phyloP scores from a whole-genome alignment of 305 asterid species.

The Fraxinus xanthoxyloides region DNA sequence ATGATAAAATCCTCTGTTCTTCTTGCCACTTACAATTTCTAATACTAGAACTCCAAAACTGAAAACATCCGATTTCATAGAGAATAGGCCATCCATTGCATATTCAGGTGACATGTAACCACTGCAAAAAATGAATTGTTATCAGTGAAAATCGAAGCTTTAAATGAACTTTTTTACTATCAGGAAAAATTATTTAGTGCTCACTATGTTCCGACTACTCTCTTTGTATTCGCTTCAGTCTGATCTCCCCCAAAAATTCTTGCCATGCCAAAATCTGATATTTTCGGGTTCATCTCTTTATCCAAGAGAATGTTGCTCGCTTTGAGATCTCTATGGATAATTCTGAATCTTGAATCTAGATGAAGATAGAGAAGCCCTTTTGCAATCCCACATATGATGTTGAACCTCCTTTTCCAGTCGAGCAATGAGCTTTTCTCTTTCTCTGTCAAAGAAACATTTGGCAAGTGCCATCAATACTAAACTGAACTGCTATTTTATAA shows the following conservation, averaged over 20 bases:
- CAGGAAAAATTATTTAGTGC: not conserved
- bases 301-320: conserved; percentile 90
- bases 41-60: conserved; percentile 85
- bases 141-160: not conserved
- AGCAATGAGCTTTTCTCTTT: conserved; percentile 58
- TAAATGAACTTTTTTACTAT: not conserved
- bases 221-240: conserved; percentile 72
- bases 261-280: conserved; percentile 94
- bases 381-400: conserved; percentile 79
- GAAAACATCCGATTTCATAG: conserved; percentile 81
- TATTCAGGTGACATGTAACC: conserved; percentile 98
- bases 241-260: conserved; percentile 82
- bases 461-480: not conserved
- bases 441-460: conserved; percentile 38
- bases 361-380: conserved; percentile 89
- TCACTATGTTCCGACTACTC: conserved; percentile 91
- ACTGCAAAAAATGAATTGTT: conserved; percentile 32
- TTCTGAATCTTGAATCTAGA: conserved; percentile 83
- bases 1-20: conserved; percentile 83
- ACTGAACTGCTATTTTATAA: not conserved
- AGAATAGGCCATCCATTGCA: conserved; percentile 90
- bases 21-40: conserved; percentile 78
- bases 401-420: conserved; percentile 68
- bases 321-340: conserved; percentile 85
- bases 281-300: conserved; percentile 75